phyloP scores from a whole-genome alignment of 208 protist genomes.

The Strigomonas galati region DNA sequence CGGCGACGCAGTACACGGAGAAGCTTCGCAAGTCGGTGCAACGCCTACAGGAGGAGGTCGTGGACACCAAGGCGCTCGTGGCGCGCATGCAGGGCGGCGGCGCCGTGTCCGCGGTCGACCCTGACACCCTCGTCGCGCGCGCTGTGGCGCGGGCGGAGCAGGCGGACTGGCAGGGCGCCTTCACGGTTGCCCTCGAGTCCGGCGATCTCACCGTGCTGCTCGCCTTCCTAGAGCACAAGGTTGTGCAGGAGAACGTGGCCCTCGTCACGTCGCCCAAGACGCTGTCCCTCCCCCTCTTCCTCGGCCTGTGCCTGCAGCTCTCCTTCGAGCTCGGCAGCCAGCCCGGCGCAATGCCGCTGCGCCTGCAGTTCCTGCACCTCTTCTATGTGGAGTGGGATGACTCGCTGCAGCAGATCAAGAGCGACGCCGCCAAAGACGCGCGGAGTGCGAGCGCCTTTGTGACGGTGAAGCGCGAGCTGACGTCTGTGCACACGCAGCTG shows the following conservation, averaged over 20 bases:
- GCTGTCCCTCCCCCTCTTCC: conserved; percentile 68
- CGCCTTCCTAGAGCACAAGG: conserved; percentile 67
- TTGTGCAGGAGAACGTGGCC: conserved; percentile 60
- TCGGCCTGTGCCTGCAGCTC: conserved; percentile 82
- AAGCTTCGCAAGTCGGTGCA: conserved; percentile 36
- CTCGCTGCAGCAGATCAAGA: conserved; percentile 58
- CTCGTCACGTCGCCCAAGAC: conserved; percentile 56
- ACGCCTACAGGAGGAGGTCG: conserved; percentile 46
- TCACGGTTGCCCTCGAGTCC: conserved; percentile 66
- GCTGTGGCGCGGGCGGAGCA: conserved; percentile 54
- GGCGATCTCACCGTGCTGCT: conserved; percentile 77
- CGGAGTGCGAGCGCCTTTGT: conserved; percentile 43
- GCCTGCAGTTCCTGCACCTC: conserved; percentile 60
- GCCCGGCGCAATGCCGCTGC: conserved; percentile 52
- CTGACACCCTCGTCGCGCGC: conserved; percentile 55
- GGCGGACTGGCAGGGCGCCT: conserved; percentile 65
- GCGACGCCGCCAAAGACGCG: conserved; percentile 35
- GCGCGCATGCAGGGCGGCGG: conserved; percentile 26
- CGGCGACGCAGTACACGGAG: conserved; percentile 32
- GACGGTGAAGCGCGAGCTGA: conserved; percentile 56
- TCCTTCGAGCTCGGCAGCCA: conserved; percentile 63
- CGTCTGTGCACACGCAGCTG: conserved; percentile 47
- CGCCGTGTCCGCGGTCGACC: conserved; percentile 32
- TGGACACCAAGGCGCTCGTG: conserved; percentile 38
- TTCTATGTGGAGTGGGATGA: conserved; percentile 91